Conservation (phyloP, 2,329 filamentous ascomycete genomes). For the Cladophialophora immunda region DNA sequence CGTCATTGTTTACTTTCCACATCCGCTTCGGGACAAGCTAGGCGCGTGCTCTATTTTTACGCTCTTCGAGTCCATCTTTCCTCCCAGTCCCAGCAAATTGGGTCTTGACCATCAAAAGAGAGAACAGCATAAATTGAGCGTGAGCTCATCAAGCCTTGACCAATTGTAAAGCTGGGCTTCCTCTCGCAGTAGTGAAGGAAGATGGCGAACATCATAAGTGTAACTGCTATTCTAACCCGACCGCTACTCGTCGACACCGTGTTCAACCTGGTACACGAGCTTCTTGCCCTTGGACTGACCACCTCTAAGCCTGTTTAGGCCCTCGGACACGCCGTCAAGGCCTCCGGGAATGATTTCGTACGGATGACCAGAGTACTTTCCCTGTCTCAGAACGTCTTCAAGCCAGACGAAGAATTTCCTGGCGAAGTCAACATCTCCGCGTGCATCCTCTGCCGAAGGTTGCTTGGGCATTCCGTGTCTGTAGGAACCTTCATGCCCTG, state of each 20-base stretch:
- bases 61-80: too few species aligned
- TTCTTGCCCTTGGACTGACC: conserved; percentile 23
- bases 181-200: too few species aligned
- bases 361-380: conserved; percentile 60
- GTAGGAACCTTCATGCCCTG: conserved; percentile 42
- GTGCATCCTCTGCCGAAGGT: conserved; percentile 38
- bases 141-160: too few species aligned
- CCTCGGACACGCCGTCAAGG: conserved; percentile 21
- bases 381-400: conserved; percentile 55
- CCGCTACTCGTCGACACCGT: background rate
- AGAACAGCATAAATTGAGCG: too few species aligned
- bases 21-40: too few species aligned
- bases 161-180: too few species aligned
- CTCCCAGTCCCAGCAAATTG: too few species aligned
- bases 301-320: conserved; percentile 9
- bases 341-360: conserved; percentile 61
- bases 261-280: conserved; percentile 20
- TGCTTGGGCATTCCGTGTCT: conserved; percentile 37
- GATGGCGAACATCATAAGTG: too few species aligned
- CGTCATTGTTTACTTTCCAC: conserved; percentile 1
- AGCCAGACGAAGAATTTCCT: conserved; percentile 55
- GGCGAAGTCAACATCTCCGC: conserved; percentile 53
- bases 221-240: background rate
- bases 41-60: too few species aligned
- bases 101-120: too few species aligned